Conservation (phyloP, 148 eudicot species). For the Pharnaceum exiguum region DNA sequence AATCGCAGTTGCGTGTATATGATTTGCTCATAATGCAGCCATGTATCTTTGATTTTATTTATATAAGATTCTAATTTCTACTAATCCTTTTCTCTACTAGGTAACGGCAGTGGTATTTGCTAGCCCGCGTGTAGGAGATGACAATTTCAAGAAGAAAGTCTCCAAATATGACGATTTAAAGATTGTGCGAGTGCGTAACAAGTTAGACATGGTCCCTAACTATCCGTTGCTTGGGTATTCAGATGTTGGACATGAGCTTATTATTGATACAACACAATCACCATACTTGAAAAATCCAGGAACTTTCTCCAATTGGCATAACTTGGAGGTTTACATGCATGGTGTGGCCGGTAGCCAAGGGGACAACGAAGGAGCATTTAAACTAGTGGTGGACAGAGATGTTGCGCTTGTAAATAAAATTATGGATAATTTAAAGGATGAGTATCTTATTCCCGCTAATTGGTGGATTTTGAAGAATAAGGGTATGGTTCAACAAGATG, state of each 20-base stretch:
- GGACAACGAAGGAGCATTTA: conserved; percentile 9
- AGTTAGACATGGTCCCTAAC: conserved; percentile 43
- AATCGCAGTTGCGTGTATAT: too few species aligned
- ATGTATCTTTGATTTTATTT: too few species aligned
- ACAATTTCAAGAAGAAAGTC: conserved; percentile 39
- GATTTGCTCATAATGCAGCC: too few species aligned
- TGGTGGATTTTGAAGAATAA: conserved; percentile 28
- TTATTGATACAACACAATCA: neutral
- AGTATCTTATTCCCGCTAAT: conserved; percentile 15
- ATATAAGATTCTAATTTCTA: neutral
- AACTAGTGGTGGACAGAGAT: conserved; percentile 19
- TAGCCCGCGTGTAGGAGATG: conserved; percentile 36
- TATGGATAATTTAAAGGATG: conserved; percentile 13
- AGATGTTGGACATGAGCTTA: neutral
- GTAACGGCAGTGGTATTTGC: conserved; percentile 16
- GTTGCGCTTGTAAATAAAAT: conserved; percentile 29
- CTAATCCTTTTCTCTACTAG: neutral
- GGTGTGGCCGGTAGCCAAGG: conserved; percentile 20
- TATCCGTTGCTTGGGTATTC: neutral
- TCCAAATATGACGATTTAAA: conserved; percentile 34
- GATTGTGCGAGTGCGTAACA: conserved; percentile 42
- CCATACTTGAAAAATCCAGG: conserved; percentile 5
- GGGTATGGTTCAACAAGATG: conserved; percentile 3
- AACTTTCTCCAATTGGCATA: conserved; percentile 9
- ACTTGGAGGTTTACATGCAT: conserved; percentile 11